Conservation (phyloP, 208 protist species). For the Trypanosoma theileri region DNA sequence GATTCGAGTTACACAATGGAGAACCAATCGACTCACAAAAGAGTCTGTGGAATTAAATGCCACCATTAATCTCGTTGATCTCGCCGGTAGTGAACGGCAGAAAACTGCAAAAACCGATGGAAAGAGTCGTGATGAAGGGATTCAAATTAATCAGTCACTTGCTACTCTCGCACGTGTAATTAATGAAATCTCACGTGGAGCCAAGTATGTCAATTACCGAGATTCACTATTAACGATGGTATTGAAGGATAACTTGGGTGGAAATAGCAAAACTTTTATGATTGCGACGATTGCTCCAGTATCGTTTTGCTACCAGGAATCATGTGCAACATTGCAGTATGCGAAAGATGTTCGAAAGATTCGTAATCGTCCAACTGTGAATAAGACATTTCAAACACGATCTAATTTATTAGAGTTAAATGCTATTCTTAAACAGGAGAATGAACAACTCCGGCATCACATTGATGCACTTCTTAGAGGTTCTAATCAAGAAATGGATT, state of each 20-base stretch:
- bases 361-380: constrained; percentile 88
- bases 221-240: constrained; percentile 94
- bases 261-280: constrained; percentile 94
- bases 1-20: constrained; percentile 66
- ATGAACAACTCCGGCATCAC: constrained; percentile 61
- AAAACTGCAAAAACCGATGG: constrained; percentile 80
- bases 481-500: constrained; percentile 25
- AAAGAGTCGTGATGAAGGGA: constrained; percentile 83
- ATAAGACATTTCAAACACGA: constrained; percentile 90
- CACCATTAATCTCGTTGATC: constrained; percentile 92
- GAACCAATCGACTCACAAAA: constrained; percentile 51
- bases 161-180: constrained; percentile 91
- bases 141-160: constrained; percentile 91
- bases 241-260: constrained; percentile 86
- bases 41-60: constrained; percentile 72
- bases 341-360: constrained; percentile 77
- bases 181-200: constrained; percentile 68
- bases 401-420: constrained; percentile 76
- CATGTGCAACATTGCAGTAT: constrained; percentile 81
- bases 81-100: constrained; percentile 92
- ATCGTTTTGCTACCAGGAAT: constrained; percentile 77
- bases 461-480: constrained; percentile 39
- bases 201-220: constrained; percentile 89
- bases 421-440: constrained; percentile 55
- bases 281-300: constrained; percentile 91